A percentile compares a stretch with the other conserved stretches of the same genome.
Conservation (phyloP, 768 basidiomycete genomes). For the Boletus eberwhitei region DNA sequence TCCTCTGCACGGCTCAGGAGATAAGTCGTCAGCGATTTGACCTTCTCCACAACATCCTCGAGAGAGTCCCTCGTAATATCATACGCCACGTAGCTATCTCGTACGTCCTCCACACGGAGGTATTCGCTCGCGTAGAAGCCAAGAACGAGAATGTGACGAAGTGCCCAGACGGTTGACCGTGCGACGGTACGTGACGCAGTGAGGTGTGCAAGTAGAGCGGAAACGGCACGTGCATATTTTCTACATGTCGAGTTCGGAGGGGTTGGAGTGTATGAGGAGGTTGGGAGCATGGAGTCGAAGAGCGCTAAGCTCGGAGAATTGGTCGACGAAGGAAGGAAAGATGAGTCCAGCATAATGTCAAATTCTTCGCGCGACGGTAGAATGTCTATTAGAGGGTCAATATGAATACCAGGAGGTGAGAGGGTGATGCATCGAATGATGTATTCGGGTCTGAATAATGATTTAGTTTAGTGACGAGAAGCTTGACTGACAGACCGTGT, state of each 20-base stretch:
- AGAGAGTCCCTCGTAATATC: constrained; percentile 26
- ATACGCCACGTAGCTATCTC: constrained; percentile 46
- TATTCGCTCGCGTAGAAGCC: constrained; percentile 62
- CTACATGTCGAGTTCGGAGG: constrained; percentile 9
- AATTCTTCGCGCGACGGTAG: constrained; percentile 49
- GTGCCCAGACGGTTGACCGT: constrained; percentile 56
- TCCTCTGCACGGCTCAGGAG: constrained; percentile 48
- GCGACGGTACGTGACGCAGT: constrained; percentile 58
- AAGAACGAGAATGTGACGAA: constrained; percentile 68
- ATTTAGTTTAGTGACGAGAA: neutral
- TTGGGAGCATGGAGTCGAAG: constrained; percentile 56
- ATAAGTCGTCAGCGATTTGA: constrained; percentile 59
- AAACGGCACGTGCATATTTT: constrained; percentile 59
- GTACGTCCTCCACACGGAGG: constrained; percentile 46
- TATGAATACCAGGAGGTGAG: constrained; percentile 34
- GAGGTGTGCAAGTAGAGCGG: constrained; percentile 54
- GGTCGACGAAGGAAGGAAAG: constrained; percentile 43
- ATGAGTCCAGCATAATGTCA: constrained; percentile 41
- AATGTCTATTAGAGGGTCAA: constrained; percentile 46
- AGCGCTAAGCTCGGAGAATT: constrained; percentile 56
- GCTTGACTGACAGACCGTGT: neutral
- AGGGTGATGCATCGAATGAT: constrained; percentile 38
- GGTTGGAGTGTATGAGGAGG: constrained; percentile 27
- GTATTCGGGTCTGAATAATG: constrained; percentile 41
- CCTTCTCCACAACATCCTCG: constrained; percentile 38